Conservation (phyloP, 1,139 yeast genomes). For the Kodamaea alishanica region DNA sequence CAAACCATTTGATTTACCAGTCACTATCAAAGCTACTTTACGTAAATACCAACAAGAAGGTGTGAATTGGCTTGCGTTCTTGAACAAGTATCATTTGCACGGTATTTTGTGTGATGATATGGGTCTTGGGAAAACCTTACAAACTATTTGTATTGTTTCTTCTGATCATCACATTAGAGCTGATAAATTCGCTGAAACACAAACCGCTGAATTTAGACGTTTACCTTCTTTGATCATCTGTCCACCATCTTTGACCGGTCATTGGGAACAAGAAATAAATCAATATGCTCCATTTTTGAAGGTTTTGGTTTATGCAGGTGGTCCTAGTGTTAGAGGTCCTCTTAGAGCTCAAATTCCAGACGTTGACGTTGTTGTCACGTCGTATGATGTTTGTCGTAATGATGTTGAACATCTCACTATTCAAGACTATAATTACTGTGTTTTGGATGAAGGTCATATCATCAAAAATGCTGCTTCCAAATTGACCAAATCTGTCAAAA, state of each 20-base stretch:
- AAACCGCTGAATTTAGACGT: constrained; percentile 64
- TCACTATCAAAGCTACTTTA: constrained; percentile 85
- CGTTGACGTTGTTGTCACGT: constrained; percentile 85
- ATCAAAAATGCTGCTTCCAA: constrained; percentile 90
- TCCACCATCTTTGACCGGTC: constrained; percentile 97
- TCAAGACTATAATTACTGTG: constrained; percentile 86
- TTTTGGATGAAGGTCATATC: constrained; percentile 96
- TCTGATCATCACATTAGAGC: constrained; percentile 90
- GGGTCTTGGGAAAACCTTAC: constrained; percentile 98
- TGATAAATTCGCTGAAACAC: constrained; percentile 59
- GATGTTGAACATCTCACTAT: constrained; percentile 64
- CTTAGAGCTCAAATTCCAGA: constrained; percentile 51
- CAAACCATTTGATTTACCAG: constrained; percentile 83
- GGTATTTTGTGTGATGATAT: constrained; percentile 98
- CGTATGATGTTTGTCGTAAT: constrained; percentile 94
- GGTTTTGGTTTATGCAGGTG: constrained; percentile 86
- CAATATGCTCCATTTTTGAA: constrained; percentile 88
- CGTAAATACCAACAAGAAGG: constrained; percentile 98
- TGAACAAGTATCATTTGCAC: constrained; percentile 91
- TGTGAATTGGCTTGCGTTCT: constrained; percentile 94
- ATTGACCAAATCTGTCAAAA: constrained; percentile 82
- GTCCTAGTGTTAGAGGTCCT: constrained; percentile 68
- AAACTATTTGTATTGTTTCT: constrained; percentile 93
- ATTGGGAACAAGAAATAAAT: constrained; percentile 94
- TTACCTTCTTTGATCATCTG: constrained; percentile 86